Conservation (phyloP, 2,329 filamentous ascomycete genomes). For the Decorospora gaudefroyi region DNA sequence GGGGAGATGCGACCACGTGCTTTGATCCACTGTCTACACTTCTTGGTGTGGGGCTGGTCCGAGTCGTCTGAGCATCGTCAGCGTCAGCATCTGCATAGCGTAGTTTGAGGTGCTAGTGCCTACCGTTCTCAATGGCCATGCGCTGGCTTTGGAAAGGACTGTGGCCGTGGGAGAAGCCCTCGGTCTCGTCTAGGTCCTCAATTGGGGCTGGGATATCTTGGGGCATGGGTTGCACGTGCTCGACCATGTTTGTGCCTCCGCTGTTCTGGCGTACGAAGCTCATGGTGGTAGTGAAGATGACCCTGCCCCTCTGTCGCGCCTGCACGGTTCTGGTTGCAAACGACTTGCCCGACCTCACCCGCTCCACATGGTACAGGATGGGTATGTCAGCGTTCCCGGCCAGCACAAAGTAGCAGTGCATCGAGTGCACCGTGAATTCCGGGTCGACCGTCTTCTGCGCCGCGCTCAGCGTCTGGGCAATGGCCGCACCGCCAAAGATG, state of each 20-base stretch:
- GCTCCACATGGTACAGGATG: constrained; percentile 92
- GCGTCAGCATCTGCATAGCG: constrained; percentile 8
- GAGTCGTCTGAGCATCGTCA: constrained; percentile 47
- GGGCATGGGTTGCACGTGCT: constrained; percentile 65
- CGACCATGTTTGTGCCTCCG: constrained; percentile 60
- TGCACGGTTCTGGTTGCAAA: constrained; percentile 96
- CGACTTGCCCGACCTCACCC: constrained; percentile 84
- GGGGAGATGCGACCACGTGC: constrained; percentile 74
- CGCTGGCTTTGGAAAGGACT: constrained; percentile 64
- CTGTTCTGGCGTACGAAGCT: constrained; percentile 76
- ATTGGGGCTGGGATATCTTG: constrained; percentile 54
- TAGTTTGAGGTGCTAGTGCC: background rate
- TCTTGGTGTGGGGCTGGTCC: constrained; percentile 65
- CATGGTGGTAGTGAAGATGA: constrained; percentile 95
- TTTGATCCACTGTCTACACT: constrained; percentile 70
- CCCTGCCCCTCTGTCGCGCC: constrained; percentile 81
- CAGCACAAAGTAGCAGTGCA: constrained; percentile 99
- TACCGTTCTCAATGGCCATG: constrained; percentile 61
- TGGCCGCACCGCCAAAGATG: constrained; percentile 90
- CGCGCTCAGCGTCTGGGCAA: constrained; percentile 86
- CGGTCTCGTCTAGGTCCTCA: constrained; percentile 44
- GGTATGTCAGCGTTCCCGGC: constrained; percentile 84
- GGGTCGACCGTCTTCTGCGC: constrained; percentile 83
- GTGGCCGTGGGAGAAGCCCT: constrained; percentile 34
- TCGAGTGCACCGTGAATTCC: constrained; percentile 85